Percentiles rank a stretch among this genome's conserved stretches.
phyloP scores from a whole-genome alignment of 148 eudicot genomes.

The Drosera capensis region DNA sequence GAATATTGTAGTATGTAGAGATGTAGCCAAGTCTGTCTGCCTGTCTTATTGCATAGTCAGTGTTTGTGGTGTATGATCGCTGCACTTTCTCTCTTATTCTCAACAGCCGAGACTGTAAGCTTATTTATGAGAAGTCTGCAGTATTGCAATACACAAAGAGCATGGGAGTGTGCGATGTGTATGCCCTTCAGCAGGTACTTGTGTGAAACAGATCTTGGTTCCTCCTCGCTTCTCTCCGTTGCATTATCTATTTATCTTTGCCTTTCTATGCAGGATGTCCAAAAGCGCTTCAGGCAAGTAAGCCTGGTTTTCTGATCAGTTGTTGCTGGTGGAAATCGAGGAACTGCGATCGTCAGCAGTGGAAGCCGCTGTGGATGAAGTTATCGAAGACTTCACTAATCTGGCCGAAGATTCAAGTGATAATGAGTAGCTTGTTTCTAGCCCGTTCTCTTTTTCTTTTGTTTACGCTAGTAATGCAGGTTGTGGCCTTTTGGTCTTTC shows the following conservation, averaged over 20 bases:
- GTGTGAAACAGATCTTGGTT: not conserved
- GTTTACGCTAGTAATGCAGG: too few relatives aligned
- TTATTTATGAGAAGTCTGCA: conserved; percentile 55
- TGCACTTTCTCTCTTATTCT: not conserved
- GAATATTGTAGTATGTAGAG: too few relatives aligned
- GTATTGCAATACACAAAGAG: conserved; percentile 30
- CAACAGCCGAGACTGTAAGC: conserved; percentile 82
- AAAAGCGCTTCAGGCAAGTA: conserved; percentile 25
- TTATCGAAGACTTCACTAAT: conserved; percentile 67
- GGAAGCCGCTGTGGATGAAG: conserved; percentile 22
- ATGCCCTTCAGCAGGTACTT: conserved; percentile 72
- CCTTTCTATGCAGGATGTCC: conserved; percentile 47
- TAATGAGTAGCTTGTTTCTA: too few relatives aligned
- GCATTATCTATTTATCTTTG: not conserved
- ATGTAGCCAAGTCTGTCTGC: too few relatives aligned
- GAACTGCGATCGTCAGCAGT: conserved; percentile 49
- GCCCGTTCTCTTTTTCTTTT: too few relatives aligned
- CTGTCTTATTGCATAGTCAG: not conserved
- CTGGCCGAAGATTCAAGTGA: conserved; percentile 19
- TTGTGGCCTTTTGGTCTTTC: too few relatives aligned
- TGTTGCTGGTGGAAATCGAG: conserved; percentile 60
- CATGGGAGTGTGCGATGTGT: conserved; percentile 9
- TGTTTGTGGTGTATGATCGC: not conserved
- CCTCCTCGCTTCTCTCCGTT: not conserved
- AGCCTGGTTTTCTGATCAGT: conserved; percentile 48